Percentiles rank a stretch among this genome's conserved stretches.
Evolutionary conservation across 1,284 basidiomycete genomes (phyloP).

Genomic region (Schizophyllum amplum): DNA sequence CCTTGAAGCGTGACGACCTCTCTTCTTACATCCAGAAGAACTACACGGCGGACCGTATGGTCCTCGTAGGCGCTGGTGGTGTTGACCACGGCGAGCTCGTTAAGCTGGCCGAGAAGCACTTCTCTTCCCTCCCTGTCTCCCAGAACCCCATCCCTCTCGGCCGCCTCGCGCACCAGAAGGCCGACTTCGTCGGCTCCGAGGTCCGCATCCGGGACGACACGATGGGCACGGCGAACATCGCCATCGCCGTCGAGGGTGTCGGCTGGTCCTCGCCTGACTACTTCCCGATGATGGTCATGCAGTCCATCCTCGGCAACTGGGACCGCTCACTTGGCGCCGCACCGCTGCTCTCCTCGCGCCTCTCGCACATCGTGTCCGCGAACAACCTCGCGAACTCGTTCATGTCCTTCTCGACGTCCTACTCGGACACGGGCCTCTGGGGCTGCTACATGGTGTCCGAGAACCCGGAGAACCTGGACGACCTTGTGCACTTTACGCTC

Average conservation of each 20-base stretch:
- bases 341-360: conserved; percentile 82
- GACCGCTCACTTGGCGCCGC: conserved; percentile 93
- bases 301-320: conserved; percentile 99
- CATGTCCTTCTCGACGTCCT: conserved; percentile 99
- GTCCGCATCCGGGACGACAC: conserved; percentile 95
- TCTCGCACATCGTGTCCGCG: conserved; percentile 86
- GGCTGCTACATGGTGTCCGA: conserved; percentile 80
- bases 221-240: conserved; percentile 81
- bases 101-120: conserved; percentile 92
- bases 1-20: conserved; percentile 91
- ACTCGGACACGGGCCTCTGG: conserved; percentile 99
- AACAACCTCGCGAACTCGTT: conserved; percentile 99
- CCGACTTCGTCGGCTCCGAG: conserved; percentile 89
- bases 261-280: conserved; percentile 98
- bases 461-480: conserved; percentile 91
- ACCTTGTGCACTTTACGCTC: conserved; percentile 90
- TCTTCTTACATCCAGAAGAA: conserved; percentile 92
- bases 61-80: conserved; percentile 94
- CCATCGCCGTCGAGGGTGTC: conserved; percentile 96
- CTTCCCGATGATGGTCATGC: conserved; percentile 99
- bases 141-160: conserved; percentile 86
- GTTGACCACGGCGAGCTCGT: conserved; percentile 91
- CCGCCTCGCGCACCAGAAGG: conserved; percentile 64
- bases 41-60: conserved; percentile 99
- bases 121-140: conserved; percentile 84